A percentile compares a stretch with the other conserved stretches of the same genome.
phyloP scores from a whole-genome alignment of 768 basidiomycete species.

The Trametes meyenii region DNA sequence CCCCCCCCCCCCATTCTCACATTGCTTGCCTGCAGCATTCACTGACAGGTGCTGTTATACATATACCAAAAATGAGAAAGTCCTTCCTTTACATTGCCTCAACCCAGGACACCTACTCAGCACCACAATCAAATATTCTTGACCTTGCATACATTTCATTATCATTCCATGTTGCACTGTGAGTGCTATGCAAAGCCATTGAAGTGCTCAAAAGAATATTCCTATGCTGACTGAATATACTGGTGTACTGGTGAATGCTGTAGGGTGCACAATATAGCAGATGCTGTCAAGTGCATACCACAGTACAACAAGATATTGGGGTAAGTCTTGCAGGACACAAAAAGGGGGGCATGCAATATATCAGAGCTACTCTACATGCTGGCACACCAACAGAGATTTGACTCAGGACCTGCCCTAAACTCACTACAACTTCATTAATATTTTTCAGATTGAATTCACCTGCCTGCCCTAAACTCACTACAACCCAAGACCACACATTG shows the following conservation, averaged over 20 bases:
- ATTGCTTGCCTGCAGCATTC: not conserved
- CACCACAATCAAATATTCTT: not conserved
- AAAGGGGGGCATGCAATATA: no score
- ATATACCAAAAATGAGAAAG: slow-evolving; percentile 11
- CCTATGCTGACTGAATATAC: no score
- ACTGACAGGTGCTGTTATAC: not conserved
- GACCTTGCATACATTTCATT: slow-evolving; percentile 1
- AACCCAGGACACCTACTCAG: slow-evolving; percentile 3
- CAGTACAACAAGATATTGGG: slow-evolving; percentile 8
- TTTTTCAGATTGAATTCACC: not conserved
- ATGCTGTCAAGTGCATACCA: no score
- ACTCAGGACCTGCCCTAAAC: not conserved
- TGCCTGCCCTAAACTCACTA: not conserved
- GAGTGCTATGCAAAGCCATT: no score
- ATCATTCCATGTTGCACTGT: no score
- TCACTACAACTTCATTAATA: not conserved
- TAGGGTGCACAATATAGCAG: no score
- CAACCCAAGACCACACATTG: not conserved
- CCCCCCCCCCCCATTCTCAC: not conserved
- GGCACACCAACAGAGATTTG: slow-evolving; percentile 12
- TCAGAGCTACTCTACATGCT: slow-evolving; percentile 11
- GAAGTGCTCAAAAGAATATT: no score
- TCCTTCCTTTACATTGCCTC: not conserved
- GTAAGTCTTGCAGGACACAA: not conserved
- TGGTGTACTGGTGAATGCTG: no score